phyloP scores from a whole-genome alignment of 345 rosid genomes.

The Lumnitzera racemosa region DNA sequence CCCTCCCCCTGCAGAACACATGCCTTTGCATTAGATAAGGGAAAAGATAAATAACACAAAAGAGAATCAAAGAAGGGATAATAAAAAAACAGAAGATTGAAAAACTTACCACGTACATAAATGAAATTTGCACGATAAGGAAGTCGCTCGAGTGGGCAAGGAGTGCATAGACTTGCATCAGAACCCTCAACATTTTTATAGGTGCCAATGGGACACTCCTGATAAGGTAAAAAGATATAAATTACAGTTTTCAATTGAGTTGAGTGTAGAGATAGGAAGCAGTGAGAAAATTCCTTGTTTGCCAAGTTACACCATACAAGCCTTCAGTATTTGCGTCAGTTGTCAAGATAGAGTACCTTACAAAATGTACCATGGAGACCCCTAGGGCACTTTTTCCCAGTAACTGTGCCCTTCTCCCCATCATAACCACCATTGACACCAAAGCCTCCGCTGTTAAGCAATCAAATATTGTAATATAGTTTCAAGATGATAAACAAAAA shows the following conservation, averaged over 20 bases:
- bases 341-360: slow-evolving; percentile 33
- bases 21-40: slow-evolving; percentile 17
- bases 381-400: slow-evolving; percentile 84
- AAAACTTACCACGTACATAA: slow-evolving; percentile 64
- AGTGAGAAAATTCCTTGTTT: no score
- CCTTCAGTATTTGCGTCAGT: background rate
- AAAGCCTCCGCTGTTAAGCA: slow-evolving; percentile 72
- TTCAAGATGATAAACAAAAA: background rate
- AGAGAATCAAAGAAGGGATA: slow-evolving; percentile 5
- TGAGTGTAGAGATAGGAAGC: no score
- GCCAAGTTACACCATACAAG: background rate
- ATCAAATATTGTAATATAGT: background rate
- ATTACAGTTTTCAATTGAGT: no score
- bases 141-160: slow-evolving; percentile 73
- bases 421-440: slow-evolving; percentile 70
- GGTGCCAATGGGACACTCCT: slow-evolving; percentile 99
- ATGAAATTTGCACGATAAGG: slow-evolving; percentile 80
- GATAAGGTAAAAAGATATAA: slow-evolving; percentile 1
- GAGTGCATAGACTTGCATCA: slow-evolving; percentile 67
- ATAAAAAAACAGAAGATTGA: slow-evolving; percentile 2
- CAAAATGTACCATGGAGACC: slow-evolving; percentile 96
- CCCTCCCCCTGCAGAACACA: slow-evolving; percentile 71
- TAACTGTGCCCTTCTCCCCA: slow-evolving; percentile 80
- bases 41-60: slow-evolving; percentile 5
- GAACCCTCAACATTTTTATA: slow-evolving; percentile 86